These are phyloP conservation scores for Suillus weaverae DNA, from an alignment of 768 basidiomycete genomes.

Conservation along the genomic window DNA sequence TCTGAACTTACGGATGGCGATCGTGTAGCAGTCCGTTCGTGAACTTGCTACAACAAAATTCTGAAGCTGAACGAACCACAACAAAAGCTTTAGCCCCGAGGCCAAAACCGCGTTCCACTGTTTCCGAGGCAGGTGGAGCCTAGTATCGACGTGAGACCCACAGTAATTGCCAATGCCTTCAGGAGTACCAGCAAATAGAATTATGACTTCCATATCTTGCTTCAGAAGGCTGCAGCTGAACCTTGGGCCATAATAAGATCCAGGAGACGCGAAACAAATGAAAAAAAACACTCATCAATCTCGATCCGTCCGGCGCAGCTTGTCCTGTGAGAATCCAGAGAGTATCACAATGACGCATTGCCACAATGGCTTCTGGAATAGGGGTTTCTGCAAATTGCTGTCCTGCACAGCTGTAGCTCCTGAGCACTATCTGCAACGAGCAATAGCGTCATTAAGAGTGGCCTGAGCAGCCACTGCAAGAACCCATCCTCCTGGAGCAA, in stretches of 20 bases:
- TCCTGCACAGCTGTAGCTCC: slow-evolving; percentile 96
- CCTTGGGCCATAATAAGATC: slow-evolving; percentile 32
- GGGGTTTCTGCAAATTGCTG: slow-evolving; percentile 75
- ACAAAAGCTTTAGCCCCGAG: slow-evolving; percentile 70
- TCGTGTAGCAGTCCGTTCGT: slow-evolving; percentile 46
- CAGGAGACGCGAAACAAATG: background rate
- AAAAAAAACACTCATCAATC: slow-evolving; percentile 53
- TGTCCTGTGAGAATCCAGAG: slow-evolving; percentile 95
- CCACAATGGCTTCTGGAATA: slow-evolving; percentile 85
- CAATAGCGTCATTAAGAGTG: slow-evolving; percentile 77
- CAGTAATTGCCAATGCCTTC: slow-evolving; percentile 68
- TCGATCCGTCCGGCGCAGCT: slow-evolving; percentile 93
- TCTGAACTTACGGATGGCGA: slow-evolving; percentile 27
- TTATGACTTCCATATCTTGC: slow-evolving; percentile 95
- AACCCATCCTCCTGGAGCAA: slow-evolving; percentile 82
- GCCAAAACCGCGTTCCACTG: slow-evolving; percentile 63
- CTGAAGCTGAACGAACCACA: slow-evolving; percentile 70
- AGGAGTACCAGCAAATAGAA: slow-evolving; percentile 78
- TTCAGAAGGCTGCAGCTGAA: slow-evolving; percentile 97
- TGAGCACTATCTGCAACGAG: slow-evolving; percentile 63
- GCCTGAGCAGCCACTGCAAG: slow-evolving; percentile 70
- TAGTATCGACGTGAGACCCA: slow-evolving; percentile 78
- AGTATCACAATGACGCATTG: slow-evolving; percentile 74
- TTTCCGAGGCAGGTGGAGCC: slow-evolving; percentile 69
- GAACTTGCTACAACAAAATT: slow-evolving; percentile 40